Percentiles rank a stretch among this genome's conserved stretches.
phyloP scores from a whole-genome alignment of 441 rosid genomes.

The Manihot esculenta region DNA sequence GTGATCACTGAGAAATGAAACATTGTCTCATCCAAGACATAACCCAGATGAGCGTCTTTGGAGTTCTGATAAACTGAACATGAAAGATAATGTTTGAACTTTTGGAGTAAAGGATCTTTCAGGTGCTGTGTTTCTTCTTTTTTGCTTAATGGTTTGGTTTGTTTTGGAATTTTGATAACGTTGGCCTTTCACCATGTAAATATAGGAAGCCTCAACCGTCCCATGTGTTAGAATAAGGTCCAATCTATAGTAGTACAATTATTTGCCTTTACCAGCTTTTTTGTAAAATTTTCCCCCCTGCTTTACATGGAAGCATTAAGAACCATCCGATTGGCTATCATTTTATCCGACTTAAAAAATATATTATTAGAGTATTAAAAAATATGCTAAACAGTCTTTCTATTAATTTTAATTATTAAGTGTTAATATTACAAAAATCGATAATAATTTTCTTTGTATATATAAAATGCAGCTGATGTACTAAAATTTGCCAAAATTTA shows the following conservation, averaged over 20 bases:
- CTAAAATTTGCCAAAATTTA: no score
- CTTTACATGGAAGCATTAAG: background rate
- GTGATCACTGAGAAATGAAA: background rate
- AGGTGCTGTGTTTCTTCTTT: no score
- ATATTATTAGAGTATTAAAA: no score
- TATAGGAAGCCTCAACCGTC: conserved; percentile 7
- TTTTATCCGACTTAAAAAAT: background rate
- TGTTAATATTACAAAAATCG: no score
- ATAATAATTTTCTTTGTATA: no score
- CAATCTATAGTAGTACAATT: background rate
- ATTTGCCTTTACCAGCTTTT: background rate
- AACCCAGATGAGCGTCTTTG: background rate
- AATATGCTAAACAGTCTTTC: no score
- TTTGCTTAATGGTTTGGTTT: no score
- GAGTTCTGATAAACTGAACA: background rate
- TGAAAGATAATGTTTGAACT: no score
- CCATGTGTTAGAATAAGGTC: background rate
- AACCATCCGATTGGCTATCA: background rate
- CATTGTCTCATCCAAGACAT: background rate
- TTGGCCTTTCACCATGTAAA: conserved; percentile 20
- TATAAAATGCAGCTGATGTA: no score
- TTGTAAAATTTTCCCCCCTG: no score
- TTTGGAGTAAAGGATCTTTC: no score
- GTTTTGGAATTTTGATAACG: background rate
- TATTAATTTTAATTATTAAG: no score